Evolutionary conservation across 2,329 filamentous ascomycete species (phyloP).

Genomic region (Cladorrhinum sp.): DNA sequence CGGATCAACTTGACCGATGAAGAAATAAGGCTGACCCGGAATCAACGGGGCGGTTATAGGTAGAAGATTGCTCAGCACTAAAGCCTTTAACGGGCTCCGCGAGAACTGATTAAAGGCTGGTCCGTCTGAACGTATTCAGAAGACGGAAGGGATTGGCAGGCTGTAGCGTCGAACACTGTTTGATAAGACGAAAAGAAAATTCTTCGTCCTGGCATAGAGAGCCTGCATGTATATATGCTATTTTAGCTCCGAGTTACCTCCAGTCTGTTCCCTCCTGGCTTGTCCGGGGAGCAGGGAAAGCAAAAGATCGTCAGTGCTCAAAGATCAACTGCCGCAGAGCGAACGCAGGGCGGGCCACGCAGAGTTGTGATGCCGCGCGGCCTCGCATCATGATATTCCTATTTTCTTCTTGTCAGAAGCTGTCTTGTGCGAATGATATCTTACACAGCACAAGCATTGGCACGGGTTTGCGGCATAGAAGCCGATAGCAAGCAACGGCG

Average conservation of each 20-base stretch:
- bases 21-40: background rate
- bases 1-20: background rate
- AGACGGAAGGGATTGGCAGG: background rate
- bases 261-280: background rate
- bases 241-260: background rate
- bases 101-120: background rate
- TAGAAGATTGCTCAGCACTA: background rate
- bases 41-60: too few relatives aligned
- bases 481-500: background rate
- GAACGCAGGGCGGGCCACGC: background rate
- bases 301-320: background rate
- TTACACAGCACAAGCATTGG: background rate
- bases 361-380: conserved; percentile 9
- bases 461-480: background rate
- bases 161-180: background rate
- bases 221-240: background rate
- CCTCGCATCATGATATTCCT: conserved; percentile 7
- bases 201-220: background rate
- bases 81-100: background rate
- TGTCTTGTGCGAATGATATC: background rate
- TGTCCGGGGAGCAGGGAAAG: background rate
- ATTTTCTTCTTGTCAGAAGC: background rate
- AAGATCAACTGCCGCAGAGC: conserved; percentile 8
- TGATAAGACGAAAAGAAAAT: background rate
- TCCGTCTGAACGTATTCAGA: background rate